A percentile compares a stretch with the other conserved stretches of the same genome.
Evolutionary conservation across 805 yeast species (phyloP).

Genomic region (Komagataella pseudopastoris): DNA sequence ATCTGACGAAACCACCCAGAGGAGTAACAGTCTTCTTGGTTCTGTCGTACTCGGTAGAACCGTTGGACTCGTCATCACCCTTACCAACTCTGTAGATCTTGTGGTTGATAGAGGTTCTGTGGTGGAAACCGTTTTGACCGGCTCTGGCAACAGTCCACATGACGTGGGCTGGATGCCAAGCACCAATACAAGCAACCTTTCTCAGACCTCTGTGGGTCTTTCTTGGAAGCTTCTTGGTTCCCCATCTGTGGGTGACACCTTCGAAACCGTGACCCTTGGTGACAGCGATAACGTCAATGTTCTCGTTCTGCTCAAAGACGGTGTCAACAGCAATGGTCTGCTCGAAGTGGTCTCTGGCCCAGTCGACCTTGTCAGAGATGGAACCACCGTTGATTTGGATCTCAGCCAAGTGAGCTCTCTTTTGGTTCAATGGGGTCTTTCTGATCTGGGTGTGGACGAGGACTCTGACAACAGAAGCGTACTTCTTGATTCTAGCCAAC

Average conservation of each 20-base stretch:
- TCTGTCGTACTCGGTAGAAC: slow-evolving; percentile 97
- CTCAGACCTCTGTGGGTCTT: slow-evolving; percentile 99
- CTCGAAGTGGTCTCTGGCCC: slow-evolving; percentile 99
- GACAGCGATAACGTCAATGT: slow-evolving; percentile 96
- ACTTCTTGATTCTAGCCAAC: slow-evolving; percentile 96
- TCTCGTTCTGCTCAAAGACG: slow-evolving; percentile 97
- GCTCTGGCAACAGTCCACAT: slow-evolving; percentile 99
- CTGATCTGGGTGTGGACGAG: slow-evolving; percentile 99
- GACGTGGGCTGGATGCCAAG: slow-evolving; percentile 99
- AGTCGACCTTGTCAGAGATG: slow-evolving; percentile 89
- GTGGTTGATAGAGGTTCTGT: slow-evolving; percentile 99
- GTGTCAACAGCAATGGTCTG: slow-evolving; percentile 93
- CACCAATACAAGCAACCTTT: slow-evolving; percentile 99
- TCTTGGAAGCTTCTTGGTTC: slow-evolving; percentile 99
- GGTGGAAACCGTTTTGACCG: slow-evolving; percentile 99
- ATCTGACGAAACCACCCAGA: slow-evolving; percentile 99
- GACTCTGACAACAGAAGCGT: slow-evolving; percentile 97
- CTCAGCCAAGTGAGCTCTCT: slow-evolving; percentile 99
- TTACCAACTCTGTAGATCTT: slow-evolving; percentile 98
- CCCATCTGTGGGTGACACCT: slow-evolving; percentile 99
- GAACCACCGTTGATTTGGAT: slow-evolving; percentile 99
- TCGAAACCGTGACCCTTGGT: slow-evolving; percentile 99
- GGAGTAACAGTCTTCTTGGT: slow-evolving; percentile 99
- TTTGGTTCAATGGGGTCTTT: slow-evolving; percentile 97
- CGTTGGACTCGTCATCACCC: slow-evolving; percentile 89